phyloP scores from a whole-genome alignment of 176 grass and related monocot species.

The Triticum monococcum region DNA sequence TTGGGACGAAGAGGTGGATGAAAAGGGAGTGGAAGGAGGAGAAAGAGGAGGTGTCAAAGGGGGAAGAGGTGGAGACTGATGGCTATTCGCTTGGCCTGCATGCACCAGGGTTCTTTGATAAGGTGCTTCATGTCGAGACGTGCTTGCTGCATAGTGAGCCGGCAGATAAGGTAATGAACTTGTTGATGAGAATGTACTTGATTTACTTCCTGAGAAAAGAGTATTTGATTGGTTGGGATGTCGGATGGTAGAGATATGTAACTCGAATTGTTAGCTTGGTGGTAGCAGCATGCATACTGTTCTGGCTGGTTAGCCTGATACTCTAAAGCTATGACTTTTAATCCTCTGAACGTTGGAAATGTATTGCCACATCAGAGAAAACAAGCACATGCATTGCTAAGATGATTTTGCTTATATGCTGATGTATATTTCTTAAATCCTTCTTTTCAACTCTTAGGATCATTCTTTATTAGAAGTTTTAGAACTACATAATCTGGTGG shows the following conservation, averaged over 20 bases:
- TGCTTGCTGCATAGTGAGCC: conserved; percentile 90
- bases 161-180: conserved; percentile 65
- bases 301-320: neutral
- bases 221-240: neutral
- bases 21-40: conserved; percentile 45
- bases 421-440: neutral
- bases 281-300: neutral
- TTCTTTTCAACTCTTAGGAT: neutral
- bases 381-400: neutral
- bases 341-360: neutral
- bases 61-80: conserved; percentile 25
- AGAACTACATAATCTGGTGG: neutral
- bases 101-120: conserved; percentile 88
- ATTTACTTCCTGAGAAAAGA: neutral
- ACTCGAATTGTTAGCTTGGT: neutral
- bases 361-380: neutral
- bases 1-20: conserved; percentile 85
- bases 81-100: conserved; percentile 74
- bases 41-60: neutral
- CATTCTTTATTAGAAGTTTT: neutral
- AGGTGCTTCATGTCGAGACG: conserved; percentile 73
- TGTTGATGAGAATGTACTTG: neutral
- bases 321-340: neutral
- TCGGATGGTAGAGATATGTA: neutral
- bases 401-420: neutral